Evolutionary conservation across 192 early-diverging fungal genomes (phyloP), one percentile per base, ranked within the genome.

Genomic region (Coemansia sp.): DNA sequence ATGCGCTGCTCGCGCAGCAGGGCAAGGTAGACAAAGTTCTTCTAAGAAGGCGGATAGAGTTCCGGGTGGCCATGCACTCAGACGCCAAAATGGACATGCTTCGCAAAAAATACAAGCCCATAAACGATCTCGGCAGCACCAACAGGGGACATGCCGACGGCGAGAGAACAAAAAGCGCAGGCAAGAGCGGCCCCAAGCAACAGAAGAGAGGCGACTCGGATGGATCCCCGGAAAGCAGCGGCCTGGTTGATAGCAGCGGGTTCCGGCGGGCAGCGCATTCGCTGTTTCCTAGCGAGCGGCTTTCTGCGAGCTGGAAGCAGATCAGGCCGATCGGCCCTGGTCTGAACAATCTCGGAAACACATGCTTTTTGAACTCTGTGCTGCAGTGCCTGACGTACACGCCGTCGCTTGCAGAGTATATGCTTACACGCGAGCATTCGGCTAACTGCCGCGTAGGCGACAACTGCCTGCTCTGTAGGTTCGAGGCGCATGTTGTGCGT

Each of bases 331-430:
- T 89, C 27, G 90, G 89, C 6, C 83, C 87, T 9, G 89, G 89
- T 10, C 69, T 93, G 32, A 67, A 79, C 61, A 91, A 93, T 60
- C 82, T 86, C 57, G 85, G 86, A 30, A 91, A 91, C 55, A 90
- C 90, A 4, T 93, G 91, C 59, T 93, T 89, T 61, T 62, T 90
- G n/a, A 93, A 93, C 72, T 87, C 90, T 8, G 84, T 88, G 1
- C 79, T 93, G 20, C 88, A 93, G 65, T 90, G 88, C 60, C 74
- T 93, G 58, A 87, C 87, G 16, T 89, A 91, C 71, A 88, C 90
- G 8, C 85, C 91, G 34, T 83, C 88, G 2, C 68, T 93, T 28
- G 85, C 87, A 29, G 85, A 91, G 62, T 86, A 85, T 57, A 61
- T 92, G 32, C 78, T 90, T 28, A 57, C 75, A 18, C 75, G 76